phyloP scores from a whole-genome alignment of 2,329 filamentous ascomycete species.

The Aspergillus luchuensis region DNA sequence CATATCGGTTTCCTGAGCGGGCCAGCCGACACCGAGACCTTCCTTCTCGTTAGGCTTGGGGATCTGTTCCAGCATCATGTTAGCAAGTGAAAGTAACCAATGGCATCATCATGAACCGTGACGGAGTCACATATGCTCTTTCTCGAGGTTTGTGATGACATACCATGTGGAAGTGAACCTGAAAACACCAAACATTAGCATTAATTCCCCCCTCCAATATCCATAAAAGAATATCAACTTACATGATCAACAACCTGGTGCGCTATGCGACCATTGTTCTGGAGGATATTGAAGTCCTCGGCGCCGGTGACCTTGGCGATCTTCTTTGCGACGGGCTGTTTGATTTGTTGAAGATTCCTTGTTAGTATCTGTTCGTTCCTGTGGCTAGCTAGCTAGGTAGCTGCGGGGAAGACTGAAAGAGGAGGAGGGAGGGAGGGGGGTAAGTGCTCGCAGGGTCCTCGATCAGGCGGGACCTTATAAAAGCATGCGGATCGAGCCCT shows the following conservation, averaged over 20 bases:
- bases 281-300: constrained; percentile 85
- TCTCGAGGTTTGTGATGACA: constrained; percentile 19
- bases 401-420: background rate
- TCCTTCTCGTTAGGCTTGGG: constrained; percentile 86
- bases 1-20: constrained; percentile 74
- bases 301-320: constrained; percentile 76
- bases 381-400: too few species aligned
- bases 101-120: too few species aligned
- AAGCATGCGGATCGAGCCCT: too few species aligned
- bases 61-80: constrained; percentile 58
- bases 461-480: background rate
- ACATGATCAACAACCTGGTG: constrained; percentile 94
- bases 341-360: constrained; percentile 3
- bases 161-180: constrained; percentile 95
- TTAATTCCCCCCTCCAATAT: background rate
- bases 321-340: constrained; percentile 78
- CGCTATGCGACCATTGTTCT: constrained; percentile 91
- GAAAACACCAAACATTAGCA: background rate
- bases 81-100: too few species aligned
- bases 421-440: background rate
- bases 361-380: background rate
- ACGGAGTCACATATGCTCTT: too few species aligned
- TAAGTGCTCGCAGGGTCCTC: background rate
- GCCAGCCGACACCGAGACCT: constrained; percentile 80
- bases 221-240: constrained; percentile 41